These are phyloP conservation scores for Neoarthrinium moseri DNA, from an alignment of 2,329 filamentous ascomycete genomes.

Conservation along the genomic window DNA sequence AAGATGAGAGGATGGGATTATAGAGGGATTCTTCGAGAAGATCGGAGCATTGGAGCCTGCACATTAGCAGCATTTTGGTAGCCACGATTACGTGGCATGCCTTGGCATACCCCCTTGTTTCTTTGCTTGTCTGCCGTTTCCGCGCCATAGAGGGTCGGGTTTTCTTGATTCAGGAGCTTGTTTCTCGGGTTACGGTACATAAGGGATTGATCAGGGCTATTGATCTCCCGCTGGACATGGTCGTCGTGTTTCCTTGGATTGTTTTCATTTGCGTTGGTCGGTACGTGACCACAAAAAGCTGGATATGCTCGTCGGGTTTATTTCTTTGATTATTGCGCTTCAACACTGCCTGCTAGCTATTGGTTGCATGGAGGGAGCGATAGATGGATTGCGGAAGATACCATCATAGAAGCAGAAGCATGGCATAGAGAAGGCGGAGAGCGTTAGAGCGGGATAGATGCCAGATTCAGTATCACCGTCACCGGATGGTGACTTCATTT, in stretches of 20 bases:
- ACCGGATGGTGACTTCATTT: no score
- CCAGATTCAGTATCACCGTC: no score
- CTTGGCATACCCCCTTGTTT: neutral
- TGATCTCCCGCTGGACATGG: neutral
- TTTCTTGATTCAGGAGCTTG: neutral
- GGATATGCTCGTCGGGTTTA: neutral
- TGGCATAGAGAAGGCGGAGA: neutral
- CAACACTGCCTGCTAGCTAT: neutral
- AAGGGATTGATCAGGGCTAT: neutral
- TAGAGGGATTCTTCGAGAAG: neutral
- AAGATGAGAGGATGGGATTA: neutral
- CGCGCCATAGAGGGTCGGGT: neutral
- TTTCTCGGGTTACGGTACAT: neutral
- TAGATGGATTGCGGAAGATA: constrained; percentile 16
- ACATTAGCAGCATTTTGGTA: neutral
- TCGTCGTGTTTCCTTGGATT: neutral
- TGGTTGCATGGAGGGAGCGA: constrained; percentile 3
- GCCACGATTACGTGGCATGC: neutral
- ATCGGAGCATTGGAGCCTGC: neutral
- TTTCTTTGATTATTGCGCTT: neutral
- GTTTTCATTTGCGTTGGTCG: neutral
- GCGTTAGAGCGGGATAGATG: no score
- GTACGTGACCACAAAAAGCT: neutral
- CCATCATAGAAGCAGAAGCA: constrained; percentile 18
- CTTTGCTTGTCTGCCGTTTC: no score